Evolutionary conservation across 106 monocot genomes (phyloP).

Genomic region (Dendrobium nobile): DNA sequence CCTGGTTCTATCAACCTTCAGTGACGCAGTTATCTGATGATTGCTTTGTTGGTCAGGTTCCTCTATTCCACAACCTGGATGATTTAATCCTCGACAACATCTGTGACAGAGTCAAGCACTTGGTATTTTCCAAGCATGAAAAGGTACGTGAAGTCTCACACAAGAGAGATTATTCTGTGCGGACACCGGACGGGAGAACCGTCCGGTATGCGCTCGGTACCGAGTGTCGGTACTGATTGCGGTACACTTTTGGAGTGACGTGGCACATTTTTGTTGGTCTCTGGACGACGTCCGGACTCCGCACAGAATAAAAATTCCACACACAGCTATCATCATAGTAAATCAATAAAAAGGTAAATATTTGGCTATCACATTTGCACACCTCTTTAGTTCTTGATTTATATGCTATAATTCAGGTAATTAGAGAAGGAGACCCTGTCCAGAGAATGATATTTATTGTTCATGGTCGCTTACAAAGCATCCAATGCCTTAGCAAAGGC

Average conservation of each 20-base stretch:
- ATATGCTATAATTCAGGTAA: conserved; percentile 32
- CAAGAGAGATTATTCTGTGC: no score
- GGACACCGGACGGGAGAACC: no score
- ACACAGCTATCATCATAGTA: no score
- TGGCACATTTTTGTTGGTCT: no score
- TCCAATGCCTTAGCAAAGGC: conserved; percentile 62
- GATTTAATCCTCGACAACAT: conserved; percentile 92
- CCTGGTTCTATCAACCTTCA: background rate
- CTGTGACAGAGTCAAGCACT: conserved; percentile 67
- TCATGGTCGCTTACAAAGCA: conserved; percentile 56
- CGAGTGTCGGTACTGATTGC: no score
- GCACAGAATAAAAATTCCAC: no score
- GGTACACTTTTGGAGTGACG: no score
- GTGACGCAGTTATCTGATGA: background rate
- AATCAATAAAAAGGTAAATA: no score
- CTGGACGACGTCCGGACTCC: no score
- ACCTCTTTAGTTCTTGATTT: background rate
- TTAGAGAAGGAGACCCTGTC: conserved; percentile 90
- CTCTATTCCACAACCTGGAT: conserved; percentile 78
- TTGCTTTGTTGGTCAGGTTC: conserved; percentile 45
- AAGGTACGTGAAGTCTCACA: conserved; percentile 36
- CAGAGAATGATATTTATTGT: conserved; percentile 79
- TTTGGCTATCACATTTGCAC: background rate
- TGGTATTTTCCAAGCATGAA: conserved; percentile 84
- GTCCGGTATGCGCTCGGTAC: no score